phyloP scores from a whole-genome alignment of 2,329 filamentous ascomycete species.

The Colletotrichum nymphaeae region DNA sequence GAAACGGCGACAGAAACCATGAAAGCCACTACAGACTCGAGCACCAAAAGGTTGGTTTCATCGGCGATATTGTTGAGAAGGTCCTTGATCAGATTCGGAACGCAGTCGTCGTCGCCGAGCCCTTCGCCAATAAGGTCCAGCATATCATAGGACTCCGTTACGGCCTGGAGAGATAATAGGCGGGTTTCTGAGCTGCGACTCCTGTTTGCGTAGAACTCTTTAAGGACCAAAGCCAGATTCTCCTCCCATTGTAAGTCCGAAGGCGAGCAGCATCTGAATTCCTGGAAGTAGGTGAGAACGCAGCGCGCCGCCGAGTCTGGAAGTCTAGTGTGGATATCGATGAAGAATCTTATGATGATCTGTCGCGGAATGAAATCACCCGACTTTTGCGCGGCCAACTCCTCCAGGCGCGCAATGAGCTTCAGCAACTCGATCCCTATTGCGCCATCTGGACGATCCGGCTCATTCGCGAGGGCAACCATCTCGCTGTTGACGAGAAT shows the following conservation, averaged over 20 bases:
- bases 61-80: conserved; percentile 70
- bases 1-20: conserved; percentile 73
- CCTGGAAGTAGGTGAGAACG: conserved; percentile 74
- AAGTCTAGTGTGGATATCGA: conserved; percentile 69
- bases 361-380: conserved; percentile 72
- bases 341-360: conserved; percentile 75
- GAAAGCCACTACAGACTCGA: conserved; percentile 74
- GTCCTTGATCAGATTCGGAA: conserved; percentile 69
- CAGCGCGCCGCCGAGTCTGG: conserved; percentile 73
- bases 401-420: conserved; percentile 63
- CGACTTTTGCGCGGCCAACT: conserved; percentile 56
- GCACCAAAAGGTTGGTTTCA: conserved; percentile 73
- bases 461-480: conserved; percentile 41
- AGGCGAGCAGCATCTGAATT: conserved; percentile 78
- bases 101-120: conserved; percentile 67
- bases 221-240: conserved; percentile 70
- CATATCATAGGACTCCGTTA: conserved; percentile 70
- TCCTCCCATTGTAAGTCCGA: conserved; percentile 76
- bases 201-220: conserved; percentile 72
- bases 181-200: conserved; percentile 71
- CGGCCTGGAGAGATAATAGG: conserved; percentile 69
- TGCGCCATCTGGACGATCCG: conserved; percentile 48
- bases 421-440: conserved; percentile 55
- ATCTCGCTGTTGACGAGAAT: conserved; percentile 27
- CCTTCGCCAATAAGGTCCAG: conserved; percentile 66